These are phyloP conservation scores for Blakeslea trispora DNA, from an alignment of 371 early-diverging fungal species.

Conservation along the genomic window DNA sequence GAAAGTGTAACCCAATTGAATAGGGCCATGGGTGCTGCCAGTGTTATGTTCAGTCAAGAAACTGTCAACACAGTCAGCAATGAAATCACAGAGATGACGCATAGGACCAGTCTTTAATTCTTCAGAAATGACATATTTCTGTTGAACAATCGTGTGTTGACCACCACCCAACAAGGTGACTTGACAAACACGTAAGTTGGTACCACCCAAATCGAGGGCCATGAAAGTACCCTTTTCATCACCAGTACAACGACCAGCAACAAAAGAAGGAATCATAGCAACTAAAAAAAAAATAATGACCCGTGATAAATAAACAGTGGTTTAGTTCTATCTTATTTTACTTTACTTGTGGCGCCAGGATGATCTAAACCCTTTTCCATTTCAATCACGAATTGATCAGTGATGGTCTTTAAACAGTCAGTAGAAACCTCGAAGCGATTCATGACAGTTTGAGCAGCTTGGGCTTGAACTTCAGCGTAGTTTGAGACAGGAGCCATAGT, in stretches of 20 bases:
- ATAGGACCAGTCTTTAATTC: conserved; percentile 51
- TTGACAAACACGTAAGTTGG: conserved; percentile 89
- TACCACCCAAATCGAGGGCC: conserved; percentile 93
- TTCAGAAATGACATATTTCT: conserved; percentile 65
- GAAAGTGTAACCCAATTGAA: conserved; percentile 89
- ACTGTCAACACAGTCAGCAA: conserved; percentile 81
- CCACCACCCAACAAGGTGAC: conserved; percentile 76
- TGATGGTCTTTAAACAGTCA: conserved; percentile 58
- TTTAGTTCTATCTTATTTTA: too few species aligned
- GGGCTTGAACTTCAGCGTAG: conserved; percentile 34
- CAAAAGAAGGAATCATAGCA: conserved; percentile 81
- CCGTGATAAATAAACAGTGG: not conserved
- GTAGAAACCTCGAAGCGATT: conserved; percentile 59
- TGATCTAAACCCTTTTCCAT: conserved; percentile 73
- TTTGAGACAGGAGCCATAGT: conserved; percentile 14
- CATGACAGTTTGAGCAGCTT: conserved; percentile 45
- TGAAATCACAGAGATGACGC: conserved; percentile 79
- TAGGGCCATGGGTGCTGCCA: conserved; percentile 1
- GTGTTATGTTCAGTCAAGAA: conserved; percentile 66
- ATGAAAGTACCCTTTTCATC: conserved; percentile 84
- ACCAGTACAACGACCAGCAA: conserved; percentile 77
- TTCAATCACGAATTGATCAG: conserved; percentile 66
- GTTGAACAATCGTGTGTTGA: conserved; percentile 62
- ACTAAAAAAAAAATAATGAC: conserved; percentile 24
- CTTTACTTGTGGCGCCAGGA: conserved; percentile 53